These are phyloP conservation scores for Psophocarpus tetragonolobus DNA, from an alignment of 306 rosid species.

Conservation along the genomic window DNA sequence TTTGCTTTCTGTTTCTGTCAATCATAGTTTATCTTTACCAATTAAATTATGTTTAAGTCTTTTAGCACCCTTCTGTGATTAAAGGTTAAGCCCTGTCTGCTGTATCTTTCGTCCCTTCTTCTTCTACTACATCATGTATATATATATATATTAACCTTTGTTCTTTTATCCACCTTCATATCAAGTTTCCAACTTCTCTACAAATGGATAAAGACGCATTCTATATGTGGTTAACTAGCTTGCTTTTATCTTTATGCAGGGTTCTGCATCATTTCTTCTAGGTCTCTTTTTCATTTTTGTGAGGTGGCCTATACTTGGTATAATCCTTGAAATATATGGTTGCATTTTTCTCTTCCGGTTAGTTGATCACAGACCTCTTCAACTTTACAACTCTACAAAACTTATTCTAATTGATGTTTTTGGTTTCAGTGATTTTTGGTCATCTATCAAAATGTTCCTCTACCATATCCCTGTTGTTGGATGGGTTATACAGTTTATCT, in stretches of 20 bases:
- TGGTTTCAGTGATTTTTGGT: conserved; percentile 81
- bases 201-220: neutral
- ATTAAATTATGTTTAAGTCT: no score
- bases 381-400: conserved; percentile 9
- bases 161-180: conserved; percentile 6
- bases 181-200: neutral
- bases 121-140: neutral
- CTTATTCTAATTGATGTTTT: conserved; percentile 29
- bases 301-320: conserved; percentile 91
- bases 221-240: conserved; percentile 7
- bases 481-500: conserved; percentile 71
- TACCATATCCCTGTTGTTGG: conserved; percentile 79
- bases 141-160: neutral
- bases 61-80: neutral
- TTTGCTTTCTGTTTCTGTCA: neutral
- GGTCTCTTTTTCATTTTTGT: conserved; percentile 91
- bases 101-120: conserved; percentile 2
- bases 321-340: conserved; percentile 74
- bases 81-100: neutral
- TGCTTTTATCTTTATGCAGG: conserved; percentile 55
- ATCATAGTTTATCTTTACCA: no score
- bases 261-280: conserved; percentile 78
- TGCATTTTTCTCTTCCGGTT: conserved; percentile 80
- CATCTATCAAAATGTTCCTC: conserved; percentile 76
- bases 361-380: conserved; percentile 47